Base-by-base conservation (phyloP, 2,329 filamentous ascomycete species). In the Colletotrichum camelliae region DNA sequence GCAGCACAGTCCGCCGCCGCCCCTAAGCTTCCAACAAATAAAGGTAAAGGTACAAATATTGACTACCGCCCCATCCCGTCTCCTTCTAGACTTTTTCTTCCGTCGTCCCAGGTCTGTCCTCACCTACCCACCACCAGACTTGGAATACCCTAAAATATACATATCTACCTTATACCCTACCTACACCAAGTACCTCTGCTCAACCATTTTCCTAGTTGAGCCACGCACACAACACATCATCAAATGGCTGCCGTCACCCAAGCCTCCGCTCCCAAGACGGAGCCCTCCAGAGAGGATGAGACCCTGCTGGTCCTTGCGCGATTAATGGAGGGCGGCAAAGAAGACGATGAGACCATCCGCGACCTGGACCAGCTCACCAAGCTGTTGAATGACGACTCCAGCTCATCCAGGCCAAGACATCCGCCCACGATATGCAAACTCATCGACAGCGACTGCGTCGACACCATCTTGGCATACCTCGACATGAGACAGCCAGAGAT, bases 261-360 rank as follows among this genome's bases (percentile, higher is more conserved):
- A 65, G 79, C 82, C 48, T 79, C 78, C 43, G 80, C 81, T 58
- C 80, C 82, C 48, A 81, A 77, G 43, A 65, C 78, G 71, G 74
- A 77, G 66, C 74, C 81, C 48, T 84, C 84, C 80, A 65, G 91
- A 85, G 85, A 90, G 79, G 93, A 95, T 81, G 88, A 93, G 81
- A 93, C 94, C 72, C 91, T 94, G 81, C 91, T 98, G 73, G 93
- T 96, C 79, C 92, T 98, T 79, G 96, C 96, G 29, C 94, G 94
- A 81, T 88, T 98, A 79, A 97, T 98, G 93, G 95, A 97, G 83
- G 95, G 95, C 60, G 96, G 95, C 69, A 92, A 96, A 80, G 95
- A 98, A 80, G 95, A 95, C 81, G 91, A 92, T 72, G 93, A 94
- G 79, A 94, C 91, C 15, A 93, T 90, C 79, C 85, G 85, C 76